Evolutionary conservation across 805 yeast genomes (phyloP).

Genomic region (Starmerella apicola): DNA sequence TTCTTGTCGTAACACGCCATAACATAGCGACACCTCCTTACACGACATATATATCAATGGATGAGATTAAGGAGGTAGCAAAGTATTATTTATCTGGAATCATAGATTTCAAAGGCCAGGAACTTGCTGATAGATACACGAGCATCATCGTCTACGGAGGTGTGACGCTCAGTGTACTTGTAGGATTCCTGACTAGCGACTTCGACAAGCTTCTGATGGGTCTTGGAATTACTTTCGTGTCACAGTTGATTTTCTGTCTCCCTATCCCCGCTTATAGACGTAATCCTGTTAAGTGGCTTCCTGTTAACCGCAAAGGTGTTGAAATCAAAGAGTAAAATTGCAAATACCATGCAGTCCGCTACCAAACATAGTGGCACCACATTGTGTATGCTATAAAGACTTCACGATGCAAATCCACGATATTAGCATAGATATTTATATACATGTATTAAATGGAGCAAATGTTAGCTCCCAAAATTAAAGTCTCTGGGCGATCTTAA

Average conservation of each 20-base stretch:
- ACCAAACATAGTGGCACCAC: too few species aligned
- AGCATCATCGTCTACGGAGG: constrained; percentile 11
- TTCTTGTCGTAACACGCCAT: too few species aligned
- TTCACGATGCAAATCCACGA: too few species aligned
- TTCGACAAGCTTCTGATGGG: constrained; percentile 13
- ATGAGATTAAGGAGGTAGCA: constrained; percentile 12
- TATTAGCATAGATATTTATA: too few species aligned
- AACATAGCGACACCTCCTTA: too few species aligned
- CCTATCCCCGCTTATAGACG: constrained; percentile 19
- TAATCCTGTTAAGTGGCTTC: constrained; percentile 18
- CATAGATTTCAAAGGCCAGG: constrained; percentile 23
- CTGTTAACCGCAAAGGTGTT: too few species aligned
- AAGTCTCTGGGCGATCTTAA: constrained; percentile 66
- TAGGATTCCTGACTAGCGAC: constrained; percentile 11
- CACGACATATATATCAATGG: constrained; percentile 11
- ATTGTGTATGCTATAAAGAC: too few species aligned
- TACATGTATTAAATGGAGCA: too few species aligned
- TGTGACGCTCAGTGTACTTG: constrained; percentile 11
- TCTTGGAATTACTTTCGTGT: constrained; percentile 10
- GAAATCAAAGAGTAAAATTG: too few species aligned
- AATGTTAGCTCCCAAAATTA: too few species aligned
- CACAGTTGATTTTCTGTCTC: constrained; percentile 13
- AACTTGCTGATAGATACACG: constrained; percentile 6
- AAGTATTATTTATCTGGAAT: constrained; percentile 17
- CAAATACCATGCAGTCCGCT: too few species aligned